Base-by-base conservation (phyloP, 441 rosid species). In the Arabidopsis hybrid region DNA sequence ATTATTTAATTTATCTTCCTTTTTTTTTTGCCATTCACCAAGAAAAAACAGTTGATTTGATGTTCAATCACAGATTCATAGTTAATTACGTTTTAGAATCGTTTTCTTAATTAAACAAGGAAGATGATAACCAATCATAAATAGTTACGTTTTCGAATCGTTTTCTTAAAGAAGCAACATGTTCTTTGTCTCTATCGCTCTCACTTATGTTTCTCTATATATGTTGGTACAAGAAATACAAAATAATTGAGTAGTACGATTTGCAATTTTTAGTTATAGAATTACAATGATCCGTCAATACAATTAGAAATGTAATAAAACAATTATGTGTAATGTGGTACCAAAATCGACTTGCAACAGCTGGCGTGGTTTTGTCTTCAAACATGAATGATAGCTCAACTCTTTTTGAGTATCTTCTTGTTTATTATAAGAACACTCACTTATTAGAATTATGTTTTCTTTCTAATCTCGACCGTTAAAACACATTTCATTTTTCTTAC, bases 171-270 rank as follows among this genome's bases (percentile, higher is more conserved):
- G 70, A 75, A 8, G 60, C 60, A 75, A 69, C 74, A 62, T 75
- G 79, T 75, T 75, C 29, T 62, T 55, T 75, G 71, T 75, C 75
- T 62, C 53, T 55, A 38, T 75, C 64, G 51, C 9, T 62, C 16
- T 17, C 42, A 52, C 56, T 13, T 52, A 57, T 60, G 63, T 59
- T 66, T 66, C 68, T 60, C 62, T 63, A 60, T 61, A 38, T 11
- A 45, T 75, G 69, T 75, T 62, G 70, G 65, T 62, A 69, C 74
- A 69, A 67, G 45, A 46, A 69, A 69, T 55, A 61, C 43, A 55
- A 61, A 59, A 61, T 43, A 53, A 53, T 52, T 49, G 64, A 51
- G 57, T 8, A 52, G 65, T 67, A 62, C 69, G 65, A 53, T 35
- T 43, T 75, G 7, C 13, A 14, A 42, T 5, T 14, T 74, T 55